These are phyloP conservation scores for Oryza officinalis DNA, from an alignment of 176 grass and related monocot species.

Conservation along the genomic window DNA sequence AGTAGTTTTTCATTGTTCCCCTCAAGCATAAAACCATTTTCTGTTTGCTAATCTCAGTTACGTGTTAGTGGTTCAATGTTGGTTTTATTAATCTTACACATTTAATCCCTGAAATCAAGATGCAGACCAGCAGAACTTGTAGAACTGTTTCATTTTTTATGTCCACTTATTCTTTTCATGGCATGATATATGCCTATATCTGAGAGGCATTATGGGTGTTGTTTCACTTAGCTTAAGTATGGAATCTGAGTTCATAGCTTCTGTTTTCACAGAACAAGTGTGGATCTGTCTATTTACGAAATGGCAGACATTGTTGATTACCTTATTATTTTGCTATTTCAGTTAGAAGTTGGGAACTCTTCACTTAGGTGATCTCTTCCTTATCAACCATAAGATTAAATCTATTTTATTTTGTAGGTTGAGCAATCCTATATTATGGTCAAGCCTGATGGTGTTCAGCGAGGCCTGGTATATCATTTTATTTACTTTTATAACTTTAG, in stretches of 20 bases:
- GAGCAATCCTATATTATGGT: conserved; percentile 97
- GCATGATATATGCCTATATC: neutral
- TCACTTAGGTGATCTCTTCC: neutral
- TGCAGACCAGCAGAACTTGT: neutral
- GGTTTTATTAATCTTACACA: neutral
- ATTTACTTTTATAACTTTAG: neutral
- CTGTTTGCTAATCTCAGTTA: neutral
- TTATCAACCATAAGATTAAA: neutral
- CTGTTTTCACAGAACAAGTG: neutral
- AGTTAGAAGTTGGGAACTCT: neutral
- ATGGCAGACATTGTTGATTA: neutral
- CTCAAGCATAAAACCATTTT: neutral
- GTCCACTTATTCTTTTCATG: neutral
- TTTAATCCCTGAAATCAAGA: conserved; percentile 1
- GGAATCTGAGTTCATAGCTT: neutral
- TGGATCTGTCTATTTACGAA: neutral
- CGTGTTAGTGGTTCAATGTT: neutral
- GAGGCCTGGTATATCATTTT: conserved; percentile 56
- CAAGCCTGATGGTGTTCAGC: conserved; percentile 96
- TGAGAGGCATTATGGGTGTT: neutral
- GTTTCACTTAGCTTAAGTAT: neutral
- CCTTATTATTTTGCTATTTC: neutral
- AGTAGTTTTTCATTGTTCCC: neutral
- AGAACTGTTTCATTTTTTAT: neutral
- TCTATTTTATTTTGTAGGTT: conserved; percentile 29